Percentiles rank a stretch among this genome's conserved stretches.
Evolutionary conservation across 1,139 yeast species (phyloP).

Genomic region (Geotrichum citri-aurantii): DNA sequence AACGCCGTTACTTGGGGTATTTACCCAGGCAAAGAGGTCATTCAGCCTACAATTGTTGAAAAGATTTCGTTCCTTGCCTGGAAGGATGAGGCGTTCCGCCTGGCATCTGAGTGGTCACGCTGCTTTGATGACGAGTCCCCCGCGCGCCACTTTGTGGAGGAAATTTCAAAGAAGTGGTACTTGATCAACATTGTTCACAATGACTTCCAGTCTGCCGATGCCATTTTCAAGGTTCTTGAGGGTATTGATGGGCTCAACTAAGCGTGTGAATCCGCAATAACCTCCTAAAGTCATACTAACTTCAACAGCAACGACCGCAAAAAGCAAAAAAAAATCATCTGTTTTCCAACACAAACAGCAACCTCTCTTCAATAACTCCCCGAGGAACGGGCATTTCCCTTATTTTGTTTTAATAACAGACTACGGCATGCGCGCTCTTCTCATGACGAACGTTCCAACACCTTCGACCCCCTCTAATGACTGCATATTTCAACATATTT

Average conservation of each 20-base stretch:
- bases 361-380: slow-evolving; percentile 3
- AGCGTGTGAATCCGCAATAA: neutral
- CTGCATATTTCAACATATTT: slow-evolving; percentile 16
- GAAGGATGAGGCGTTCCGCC: slow-evolving; percentile 91
- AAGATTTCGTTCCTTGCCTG: slow-evolving; percentile 84
- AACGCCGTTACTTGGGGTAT: slow-evolving; percentile 98
- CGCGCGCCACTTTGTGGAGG: slow-evolving; percentile 42
- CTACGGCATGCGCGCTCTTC: slow-evolving; percentile 3
- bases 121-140: slow-evolving; percentile 38
- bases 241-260: slow-evolving; percentile 17
- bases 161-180: slow-evolving; percentile 55
- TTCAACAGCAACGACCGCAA: neutral
- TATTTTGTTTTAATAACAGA: slow-evolving; percentile 18
- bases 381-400: slow-evolving; percentile 18
- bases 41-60: slow-evolving; percentile 92
- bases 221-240: slow-evolving; percentile 34
- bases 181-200: slow-evolving; percentile 89
- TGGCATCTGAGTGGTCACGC: slow-evolving; percentile 73
- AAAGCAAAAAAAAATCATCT: slow-evolving; percentile 5
- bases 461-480: slow-evolving; percentile 8
- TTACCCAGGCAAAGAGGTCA: slow-evolving; percentile 85
- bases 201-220: slow-evolving; percentile 46
- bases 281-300: neutral
- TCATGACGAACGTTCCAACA: slow-evolving; percentile 5
- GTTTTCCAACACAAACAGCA: slow-evolving; percentile 18